Evolutionary conservation across 2,329 filamentous ascomycete species (phyloP).

Genomic region (Aspergillus arachidicola): DNA sequence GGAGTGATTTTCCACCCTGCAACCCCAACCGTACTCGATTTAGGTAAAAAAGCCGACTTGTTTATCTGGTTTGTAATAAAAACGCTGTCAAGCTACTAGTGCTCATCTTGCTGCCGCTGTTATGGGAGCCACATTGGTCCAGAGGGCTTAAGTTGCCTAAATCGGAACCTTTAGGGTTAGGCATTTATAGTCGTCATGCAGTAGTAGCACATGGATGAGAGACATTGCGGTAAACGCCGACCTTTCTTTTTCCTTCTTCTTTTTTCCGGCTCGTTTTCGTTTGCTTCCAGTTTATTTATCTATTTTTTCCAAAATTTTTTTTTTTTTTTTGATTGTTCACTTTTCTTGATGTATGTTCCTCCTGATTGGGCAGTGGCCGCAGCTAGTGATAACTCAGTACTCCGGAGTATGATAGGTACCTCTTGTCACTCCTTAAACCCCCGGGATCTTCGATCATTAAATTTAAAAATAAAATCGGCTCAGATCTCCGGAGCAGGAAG

Average conservation of each 20-base stretch:
- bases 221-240: not conserved
- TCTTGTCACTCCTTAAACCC: too few relatives aligned
- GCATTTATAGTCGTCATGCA: not conserved
- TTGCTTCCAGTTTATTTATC: not conserved
- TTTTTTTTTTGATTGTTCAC: not conserved
- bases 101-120: too few relatives aligned
- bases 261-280: not conserved
- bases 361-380: not conserved
- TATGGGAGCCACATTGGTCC: too few relatives aligned
- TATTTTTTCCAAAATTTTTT: too few relatives aligned
- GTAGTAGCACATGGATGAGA: not conserved
- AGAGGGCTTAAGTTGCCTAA: not conserved
- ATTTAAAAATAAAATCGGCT: not conserved
- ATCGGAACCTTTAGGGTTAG: not conserved
- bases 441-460: not conserved
- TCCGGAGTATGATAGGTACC: too few relatives aligned
- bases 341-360: not conserved
- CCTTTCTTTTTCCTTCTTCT: not conserved
- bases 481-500: not conserved
- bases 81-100: too few relatives aligned
- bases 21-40: not conserved
- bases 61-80: too few relatives aligned
- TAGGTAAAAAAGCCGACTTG: not conserved
- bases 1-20: not conserved
- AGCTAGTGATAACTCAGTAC: not conserved